Percentiles rank a stretch among this genome's conserved stretches.
phyloP scores from a whole-genome alignment of 768 basidiomycete genomes.

The Neoboletus subvelutipes region DNA sequence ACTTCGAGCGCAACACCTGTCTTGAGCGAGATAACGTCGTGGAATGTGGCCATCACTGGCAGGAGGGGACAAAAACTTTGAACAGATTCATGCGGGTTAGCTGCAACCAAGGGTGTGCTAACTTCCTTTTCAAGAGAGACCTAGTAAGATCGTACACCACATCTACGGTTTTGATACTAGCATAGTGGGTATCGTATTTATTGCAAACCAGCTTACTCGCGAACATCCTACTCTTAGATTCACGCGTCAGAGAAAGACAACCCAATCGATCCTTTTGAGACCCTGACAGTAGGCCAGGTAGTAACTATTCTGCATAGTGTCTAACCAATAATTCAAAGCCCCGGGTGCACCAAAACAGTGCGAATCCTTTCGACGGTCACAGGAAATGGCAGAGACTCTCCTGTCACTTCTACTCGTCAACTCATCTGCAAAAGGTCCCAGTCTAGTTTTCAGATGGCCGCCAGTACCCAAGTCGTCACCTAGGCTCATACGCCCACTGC shows the following conservation, averaged over 20 bases:
- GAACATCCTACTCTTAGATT: background rate
- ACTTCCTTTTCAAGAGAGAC: conserved; percentile 10
- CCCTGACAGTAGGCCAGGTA: background rate
- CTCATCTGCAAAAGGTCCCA: conserved; percentile 77
- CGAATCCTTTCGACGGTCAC: background rate
- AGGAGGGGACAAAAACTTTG: background rate
- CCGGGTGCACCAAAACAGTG: background rate
- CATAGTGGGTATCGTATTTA: background rate
- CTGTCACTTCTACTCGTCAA: conserved; percentile 82
- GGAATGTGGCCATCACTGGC: background rate
- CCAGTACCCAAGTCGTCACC: conserved; percentile 62
- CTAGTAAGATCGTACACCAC: background rate
- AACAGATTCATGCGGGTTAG: background rate
- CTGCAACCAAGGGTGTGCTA: background rate
- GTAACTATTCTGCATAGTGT: background rate
- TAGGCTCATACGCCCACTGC: conserved; percentile 70
- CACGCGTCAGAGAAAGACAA: background rate
- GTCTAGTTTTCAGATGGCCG: conserved; percentile 83
- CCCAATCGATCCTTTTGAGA: background rate
- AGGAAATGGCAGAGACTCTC: conserved; percentile 60
- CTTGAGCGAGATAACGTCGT: conserved; percentile 22
- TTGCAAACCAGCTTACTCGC: background rate
- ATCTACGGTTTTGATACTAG: background rate
- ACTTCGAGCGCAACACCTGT: conserved; percentile 48
- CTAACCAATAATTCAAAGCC: background rate